A percentile compares a stretch with the other conserved stretches of the same genome.
These are phyloP conservation scores for Stemphylium beticola DNA, from an alignment of 2,329 filamentous ascomycete species.

Conservation along the genomic window DNA sequence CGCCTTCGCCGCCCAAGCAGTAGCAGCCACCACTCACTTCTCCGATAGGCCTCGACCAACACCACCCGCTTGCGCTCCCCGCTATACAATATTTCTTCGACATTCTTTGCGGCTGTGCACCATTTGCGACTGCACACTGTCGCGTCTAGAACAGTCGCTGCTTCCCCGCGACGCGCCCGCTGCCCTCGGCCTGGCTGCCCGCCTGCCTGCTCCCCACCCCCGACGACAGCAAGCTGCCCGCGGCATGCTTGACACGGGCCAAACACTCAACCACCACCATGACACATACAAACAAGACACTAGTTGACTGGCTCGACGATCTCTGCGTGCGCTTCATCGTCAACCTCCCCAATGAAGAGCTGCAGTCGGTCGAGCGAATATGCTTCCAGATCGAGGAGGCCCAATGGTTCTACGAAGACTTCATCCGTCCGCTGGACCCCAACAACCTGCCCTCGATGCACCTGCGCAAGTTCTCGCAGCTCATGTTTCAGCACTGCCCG, in stretches of 20 bases:
- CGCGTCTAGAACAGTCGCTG: slow-evolving; percentile 21
- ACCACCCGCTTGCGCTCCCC: neutral
- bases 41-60: slow-evolving; percentile 15
- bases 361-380: slow-evolving; percentile 87
- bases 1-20: slow-evolving; percentile 13
- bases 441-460: slow-evolving; percentile 80
- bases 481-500: slow-evolving; percentile 93
- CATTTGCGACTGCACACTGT: neutral
- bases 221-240: slow-evolving; percentile 24
- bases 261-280: slow-evolving; percentile 57
- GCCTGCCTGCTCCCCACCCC: slow-evolving; percentile 15
- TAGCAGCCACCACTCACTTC: neutral
- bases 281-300: slow-evolving; percentile 78
- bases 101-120: slow-evolving; percentile 42
- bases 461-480: slow-evolving; percentile 82
- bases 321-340: slow-evolving; percentile 97
- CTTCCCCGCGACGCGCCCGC: neutral
- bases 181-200: neutral
- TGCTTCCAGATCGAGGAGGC: slow-evolving; percentile 99
- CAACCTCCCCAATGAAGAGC: slow-evolving; percentile 90
- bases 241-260: slow-evolving; percentile 67
- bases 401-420: slow-evolving; percentile 99
- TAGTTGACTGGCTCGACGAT: slow-evolving; percentile 98
- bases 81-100: slow-evolving; percentile 17
- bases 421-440: slow-evolving; percentile 88